phyloP scores from a whole-genome alignment of 1,284 basidiomycete species.

The Moniliella sp. region DNA sequence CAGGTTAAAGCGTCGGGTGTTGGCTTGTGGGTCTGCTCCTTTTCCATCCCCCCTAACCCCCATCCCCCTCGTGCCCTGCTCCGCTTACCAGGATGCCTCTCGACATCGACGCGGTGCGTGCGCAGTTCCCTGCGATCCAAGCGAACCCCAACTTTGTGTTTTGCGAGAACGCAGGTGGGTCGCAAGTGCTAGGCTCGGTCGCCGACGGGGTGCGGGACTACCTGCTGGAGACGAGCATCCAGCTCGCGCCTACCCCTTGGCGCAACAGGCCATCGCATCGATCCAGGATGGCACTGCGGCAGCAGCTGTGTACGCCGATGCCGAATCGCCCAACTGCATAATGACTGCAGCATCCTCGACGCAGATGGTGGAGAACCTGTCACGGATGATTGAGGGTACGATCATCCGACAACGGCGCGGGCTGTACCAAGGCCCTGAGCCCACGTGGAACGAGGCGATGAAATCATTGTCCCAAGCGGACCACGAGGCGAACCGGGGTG shows the following conservation, averaged over 20 bases:
- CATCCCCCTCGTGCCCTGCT: too few species aligned
- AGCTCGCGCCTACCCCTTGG: constrained; percentile 46
- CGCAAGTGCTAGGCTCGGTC: constrained; percentile 40
- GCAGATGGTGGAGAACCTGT: constrained; percentile 6
- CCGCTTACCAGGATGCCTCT: too few species aligned
- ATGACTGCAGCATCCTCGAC: constrained; percentile 40
- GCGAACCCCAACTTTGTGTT: too few species aligned
- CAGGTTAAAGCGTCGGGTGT: too few species aligned
- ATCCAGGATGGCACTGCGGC: constrained; percentile 41
- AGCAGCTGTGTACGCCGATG: constrained; percentile 44
- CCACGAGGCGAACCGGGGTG: constrained; percentile 57
- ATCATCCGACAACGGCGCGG: constrained; percentile 19
- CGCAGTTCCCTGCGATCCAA: too few species aligned
- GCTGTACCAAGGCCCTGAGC: constrained; percentile 42
- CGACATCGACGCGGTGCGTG: too few species aligned
- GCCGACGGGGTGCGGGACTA: constrained; percentile 47
- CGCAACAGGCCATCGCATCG: constrained; percentile 40
- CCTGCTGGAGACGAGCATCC: constrained; percentile 49
- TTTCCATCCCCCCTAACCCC: too few species aligned
- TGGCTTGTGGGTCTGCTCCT: too few species aligned
- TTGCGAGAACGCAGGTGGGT: constrained; percentile 58
- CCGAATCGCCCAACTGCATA: constrained; percentile 43
- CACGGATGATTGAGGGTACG: constrained; percentile 7
- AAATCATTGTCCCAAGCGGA: constrained; percentile 49
- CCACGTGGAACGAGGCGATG: constrained; percentile 45